A percentile compares a stretch with the other conserved stretches of the same genome.
phyloP scores from a whole-genome alignment of 495 filamentous ascomycete species.

The Articulospora tetracladia region DNA sequence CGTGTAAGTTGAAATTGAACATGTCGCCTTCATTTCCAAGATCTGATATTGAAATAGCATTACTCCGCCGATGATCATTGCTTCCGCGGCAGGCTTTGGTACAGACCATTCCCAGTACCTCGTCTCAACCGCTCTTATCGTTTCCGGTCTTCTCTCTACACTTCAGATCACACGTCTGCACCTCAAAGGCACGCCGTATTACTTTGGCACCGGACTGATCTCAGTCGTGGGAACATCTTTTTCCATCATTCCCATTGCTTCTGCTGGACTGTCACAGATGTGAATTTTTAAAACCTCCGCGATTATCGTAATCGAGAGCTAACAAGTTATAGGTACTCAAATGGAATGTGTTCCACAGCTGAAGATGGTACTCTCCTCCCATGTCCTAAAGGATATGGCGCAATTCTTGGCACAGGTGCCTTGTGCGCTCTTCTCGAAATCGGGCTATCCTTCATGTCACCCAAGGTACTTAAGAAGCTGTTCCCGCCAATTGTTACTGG shows the following conservation, averaged over 20 bases:
- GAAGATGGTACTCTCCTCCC: slow-evolving; percentile 63
- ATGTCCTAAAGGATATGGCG: slow-evolving; percentile 83
- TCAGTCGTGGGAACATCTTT: slow-evolving; percentile 90
- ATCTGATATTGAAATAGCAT: slow-evolving; percentile 38
- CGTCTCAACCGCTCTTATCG: slow-evolving; percentile 84
- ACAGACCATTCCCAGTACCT: slow-evolving; percentile 62
- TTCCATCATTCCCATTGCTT: slow-evolving; percentile 78
- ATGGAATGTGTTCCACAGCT: slow-evolving; percentile 67
- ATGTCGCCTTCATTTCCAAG: too few relatives aligned
- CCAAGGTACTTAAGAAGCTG: slow-evolving; percentile 62
- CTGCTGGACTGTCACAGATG: slow-evolving; percentile 77
- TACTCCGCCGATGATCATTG: slow-evolving; percentile 75
- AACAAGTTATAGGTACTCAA: slow-evolving; percentile 28
- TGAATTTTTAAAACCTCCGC: slow-evolving; percentile 41
- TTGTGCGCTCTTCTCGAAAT: slow-evolving; percentile 72
- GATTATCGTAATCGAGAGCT: neutral
- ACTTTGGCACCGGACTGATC: slow-evolving; percentile 81
- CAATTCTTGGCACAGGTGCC: slow-evolving; percentile 69
- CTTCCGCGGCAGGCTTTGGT: slow-evolving; percentile 58
- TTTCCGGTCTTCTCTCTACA: slow-evolving; percentile 72
- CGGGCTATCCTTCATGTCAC: slow-evolving; percentile 69
- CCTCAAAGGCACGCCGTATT: slow-evolving; percentile 72
- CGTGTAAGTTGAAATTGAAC: neutral
- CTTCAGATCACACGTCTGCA: slow-evolving; percentile 83
- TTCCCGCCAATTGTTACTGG: slow-evolving; percentile 91